Evolutionary conservation across 1,284 basidiomycete species (phyloP).

Genomic region (Sanguinoderma infundibulare): DNA sequence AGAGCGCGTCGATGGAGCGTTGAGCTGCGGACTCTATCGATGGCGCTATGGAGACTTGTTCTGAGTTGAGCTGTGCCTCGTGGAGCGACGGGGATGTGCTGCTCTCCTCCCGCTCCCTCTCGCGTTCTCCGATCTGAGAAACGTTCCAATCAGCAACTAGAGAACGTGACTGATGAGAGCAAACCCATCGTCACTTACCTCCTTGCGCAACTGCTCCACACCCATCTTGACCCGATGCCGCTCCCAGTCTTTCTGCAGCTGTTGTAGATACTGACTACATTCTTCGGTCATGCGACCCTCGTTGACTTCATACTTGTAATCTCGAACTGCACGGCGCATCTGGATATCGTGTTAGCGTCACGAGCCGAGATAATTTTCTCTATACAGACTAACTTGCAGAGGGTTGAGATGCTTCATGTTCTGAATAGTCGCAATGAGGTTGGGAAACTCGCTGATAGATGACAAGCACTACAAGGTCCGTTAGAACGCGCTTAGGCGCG

Average conservation of each 20-base stretch:
- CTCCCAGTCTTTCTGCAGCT: conserved; percentile 97
- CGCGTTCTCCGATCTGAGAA: conserved; percentile 66
- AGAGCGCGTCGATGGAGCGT: conserved; percentile 76
- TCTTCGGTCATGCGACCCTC: conserved; percentile 94
- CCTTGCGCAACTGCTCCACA: conserved; percentile 79
- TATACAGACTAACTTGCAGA: conserved; percentile 63
- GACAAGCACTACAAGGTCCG: conserved; percentile 74
- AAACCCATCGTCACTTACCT: conserved; percentile 49
- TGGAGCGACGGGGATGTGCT: conserved; percentile 51
- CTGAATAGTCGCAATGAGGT: conserved; percentile 90
- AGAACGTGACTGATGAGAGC: not conserved
- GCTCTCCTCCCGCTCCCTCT: conserved; percentile 59
- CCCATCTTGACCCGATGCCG: conserved; percentile 82
- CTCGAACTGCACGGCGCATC: conserved; percentile 92
- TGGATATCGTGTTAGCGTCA: conserved; percentile 30
- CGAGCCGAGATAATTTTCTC: not conserved
- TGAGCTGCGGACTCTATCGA: conserved; percentile 45
- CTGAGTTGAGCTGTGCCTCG: conserved; percentile 42
- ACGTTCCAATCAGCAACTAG: not conserved
- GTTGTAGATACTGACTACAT: conserved; percentile 90
- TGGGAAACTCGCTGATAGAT: conserved; percentile 84
- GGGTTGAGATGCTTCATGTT: conserved; percentile 88
- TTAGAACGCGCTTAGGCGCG: conserved; percentile 10
- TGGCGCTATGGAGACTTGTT: conserved; percentile 31
- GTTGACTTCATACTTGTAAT: conserved; percentile 95